phyloP scores from a whole-genome alignment of 1,284 basidiomycete genomes.

The Sporisorium exsertum region DNA sequence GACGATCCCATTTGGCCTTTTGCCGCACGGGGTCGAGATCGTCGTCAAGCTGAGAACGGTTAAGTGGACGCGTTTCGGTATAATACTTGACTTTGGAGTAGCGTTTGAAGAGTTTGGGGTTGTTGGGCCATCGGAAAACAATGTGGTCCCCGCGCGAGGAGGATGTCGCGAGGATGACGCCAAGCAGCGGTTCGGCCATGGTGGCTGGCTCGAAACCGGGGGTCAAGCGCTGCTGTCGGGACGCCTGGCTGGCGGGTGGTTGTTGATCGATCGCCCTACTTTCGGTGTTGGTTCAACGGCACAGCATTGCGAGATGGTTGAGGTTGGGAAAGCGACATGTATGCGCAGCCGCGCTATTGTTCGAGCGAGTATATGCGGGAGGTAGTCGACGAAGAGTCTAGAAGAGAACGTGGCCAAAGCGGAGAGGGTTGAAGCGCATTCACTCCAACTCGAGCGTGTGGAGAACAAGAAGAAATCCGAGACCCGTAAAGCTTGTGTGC shows the following conservation, averaged over 20 bases:
- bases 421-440: constrained; percentile 5
- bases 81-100: constrained; percentile 63
- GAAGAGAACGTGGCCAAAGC: background rate
- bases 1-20: constrained; percentile 45
- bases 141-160: constrained; percentile 62
- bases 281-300: background rate
- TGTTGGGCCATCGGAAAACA: constrained; percentile 65
- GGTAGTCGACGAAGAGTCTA: too few species aligned
- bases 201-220: constrained; percentile 3
- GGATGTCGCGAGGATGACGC: constrained; percentile 63
- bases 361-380: background rate
- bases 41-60: constrained; percentile 27
- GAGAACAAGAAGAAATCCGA: constrained; percentile 8
- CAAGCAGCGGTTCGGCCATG: constrained; percentile 58
- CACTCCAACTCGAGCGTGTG: background rate
- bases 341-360: background rate
- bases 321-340: background rate
- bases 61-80: constrained; percentile 24
- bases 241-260: background rate
- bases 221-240: background rate
- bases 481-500: constrained; percentile 3
- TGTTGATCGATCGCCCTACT: background rate
- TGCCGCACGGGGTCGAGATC: constrained; percentile 49
- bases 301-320: background rate
- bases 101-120: constrained; percentile 56